Percentiles rank a stretch among this genome's conserved stretches.
phyloP scores from a whole-genome alignment of 768 basidiomycete species.

The Lentinula detonsa region DNA sequence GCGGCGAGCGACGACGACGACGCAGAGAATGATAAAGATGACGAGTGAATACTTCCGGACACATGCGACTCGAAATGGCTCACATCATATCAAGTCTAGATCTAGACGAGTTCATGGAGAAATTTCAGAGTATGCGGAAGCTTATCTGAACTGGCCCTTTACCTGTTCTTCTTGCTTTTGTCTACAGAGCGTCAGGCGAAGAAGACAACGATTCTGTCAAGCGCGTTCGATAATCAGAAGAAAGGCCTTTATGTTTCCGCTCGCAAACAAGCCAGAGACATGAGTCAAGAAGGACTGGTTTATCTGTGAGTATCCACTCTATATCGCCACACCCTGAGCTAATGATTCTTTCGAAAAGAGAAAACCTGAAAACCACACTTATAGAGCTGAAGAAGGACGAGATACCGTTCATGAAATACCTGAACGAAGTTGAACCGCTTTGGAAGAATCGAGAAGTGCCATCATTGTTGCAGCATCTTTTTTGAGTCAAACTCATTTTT shows the following conservation, averaged over 20 bases:
- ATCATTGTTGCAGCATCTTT: not conserved
- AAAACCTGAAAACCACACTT: constrained; percentile 22
- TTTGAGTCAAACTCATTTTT: not conserved
- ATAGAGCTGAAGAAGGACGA: constrained; percentile 21
- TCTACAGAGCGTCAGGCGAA: constrained; percentile 22
- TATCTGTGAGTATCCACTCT: constrained; percentile 21
- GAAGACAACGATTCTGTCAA: constrained; percentile 17
- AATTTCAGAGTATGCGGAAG: constrained; percentile 14
- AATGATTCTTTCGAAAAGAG: constrained; percentile 14
- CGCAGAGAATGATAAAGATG: constrained; percentile 9
- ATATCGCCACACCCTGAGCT: not conserved
- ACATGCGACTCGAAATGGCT: not conserved
- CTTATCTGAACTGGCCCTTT: not conserved
- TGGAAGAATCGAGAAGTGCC: constrained; percentile 21
- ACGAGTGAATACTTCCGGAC: constrained; percentile 7
- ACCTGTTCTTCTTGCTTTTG: not conserved
- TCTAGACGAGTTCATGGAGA: constrained; percentile 8
- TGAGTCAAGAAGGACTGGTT: constrained; percentile 21
- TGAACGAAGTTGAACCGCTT: constrained; percentile 20
- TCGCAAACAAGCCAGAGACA: constrained; percentile 22
- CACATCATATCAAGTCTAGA: not conserved
- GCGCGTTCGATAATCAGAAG: constrained; percentile 23
- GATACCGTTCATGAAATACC: constrained; percentile 17
- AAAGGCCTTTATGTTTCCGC: constrained; percentile 26
- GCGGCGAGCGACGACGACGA: not conserved